Percentiles rank a stretch among this genome's conserved stretches.
Evolutionary conservation across 495 filamentous ascomycete species (phyloP).

Genomic region (Penicillium arizonense): DNA sequence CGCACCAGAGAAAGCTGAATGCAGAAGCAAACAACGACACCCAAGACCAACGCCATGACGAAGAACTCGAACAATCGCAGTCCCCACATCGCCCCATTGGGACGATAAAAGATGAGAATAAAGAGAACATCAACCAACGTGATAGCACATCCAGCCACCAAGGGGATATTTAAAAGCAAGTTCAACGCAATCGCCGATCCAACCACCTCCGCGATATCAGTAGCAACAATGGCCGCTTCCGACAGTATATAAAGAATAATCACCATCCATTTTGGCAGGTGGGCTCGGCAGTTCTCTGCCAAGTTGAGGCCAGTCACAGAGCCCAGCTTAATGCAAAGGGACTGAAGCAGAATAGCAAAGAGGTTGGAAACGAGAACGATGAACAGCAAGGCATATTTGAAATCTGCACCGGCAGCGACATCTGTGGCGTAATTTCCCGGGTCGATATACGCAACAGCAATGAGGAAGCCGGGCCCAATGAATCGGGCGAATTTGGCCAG

Average conservation of each 20-base stretch:
- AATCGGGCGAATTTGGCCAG: slow-evolving; percentile 70
- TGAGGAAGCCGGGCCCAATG: slow-evolving; percentile 82
- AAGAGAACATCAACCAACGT: slow-evolving; percentile 82
- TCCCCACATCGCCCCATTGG: slow-evolving; percentile 68
- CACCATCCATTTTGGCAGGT: slow-evolving; percentile 76
- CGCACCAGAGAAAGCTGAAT: slow-evolving; percentile 81
- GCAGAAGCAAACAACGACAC: slow-evolving; percentile 87
- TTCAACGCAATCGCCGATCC: slow-evolving; percentile 91
- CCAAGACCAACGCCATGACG: slow-evolving; percentile 75
- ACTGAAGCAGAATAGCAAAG: slow-evolving; percentile 81
- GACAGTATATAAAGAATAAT: slow-evolving; percentile 70
- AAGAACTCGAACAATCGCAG: slow-evolving; percentile 78
- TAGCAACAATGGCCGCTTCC: slow-evolving; percentile 81
- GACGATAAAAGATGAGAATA: slow-evolving; percentile 83
- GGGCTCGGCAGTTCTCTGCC: slow-evolving; percentile 72
- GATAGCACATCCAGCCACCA: slow-evolving; percentile 84
- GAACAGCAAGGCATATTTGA: slow-evolving; percentile 69
- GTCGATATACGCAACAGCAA: slow-evolving; percentile 78
- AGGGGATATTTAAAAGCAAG: slow-evolving; percentile 72
- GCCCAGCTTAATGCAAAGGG: slow-evolving; percentile 78
- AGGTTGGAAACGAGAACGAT: slow-evolving; percentile 80
- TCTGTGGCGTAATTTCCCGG: slow-evolving; percentile 87
- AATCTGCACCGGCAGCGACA: slow-evolving; percentile 68
- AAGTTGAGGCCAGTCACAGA: slow-evolving; percentile 83
- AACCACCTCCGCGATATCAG: slow-evolving; percentile 91